Evolutionary conservation across 1,139 yeast genomes (phyloP).

Genomic region (Blastobotrys illinoisensis): DNA sequence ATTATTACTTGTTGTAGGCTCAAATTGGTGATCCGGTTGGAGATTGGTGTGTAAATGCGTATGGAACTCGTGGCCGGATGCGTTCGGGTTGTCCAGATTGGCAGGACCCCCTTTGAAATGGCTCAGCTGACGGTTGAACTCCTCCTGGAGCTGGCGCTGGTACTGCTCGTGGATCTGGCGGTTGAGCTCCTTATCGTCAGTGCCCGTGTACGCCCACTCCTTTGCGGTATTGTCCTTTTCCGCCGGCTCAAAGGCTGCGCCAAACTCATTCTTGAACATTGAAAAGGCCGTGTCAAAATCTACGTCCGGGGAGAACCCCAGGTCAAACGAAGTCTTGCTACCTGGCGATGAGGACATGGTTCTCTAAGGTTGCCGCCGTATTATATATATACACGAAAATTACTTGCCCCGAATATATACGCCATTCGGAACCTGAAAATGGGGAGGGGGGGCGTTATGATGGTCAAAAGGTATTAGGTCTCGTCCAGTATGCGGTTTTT

Average conservation of each 20-base stretch:
- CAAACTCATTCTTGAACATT: neutral
- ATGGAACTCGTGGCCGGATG: neutral
- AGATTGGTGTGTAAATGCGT: neutral
- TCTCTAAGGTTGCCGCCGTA: neutral
- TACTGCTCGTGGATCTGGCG: neutral
- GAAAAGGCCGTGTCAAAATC: constrained; percentile 13
- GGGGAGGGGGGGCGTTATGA: neutral
- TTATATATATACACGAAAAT: neutral
- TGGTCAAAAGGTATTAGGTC: neutral
- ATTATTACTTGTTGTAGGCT: too few species aligned
- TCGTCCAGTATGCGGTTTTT: neutral
- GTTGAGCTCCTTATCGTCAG: constrained; percentile 1
- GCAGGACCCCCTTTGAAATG: neutral
- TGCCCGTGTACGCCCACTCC: constrained; percentile 6
- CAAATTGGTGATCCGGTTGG: neutral
- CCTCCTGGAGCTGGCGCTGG: constrained; percentile 1
- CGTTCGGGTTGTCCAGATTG: neutral
- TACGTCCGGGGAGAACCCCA: constrained; percentile 7
- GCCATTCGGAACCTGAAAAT: neutral
- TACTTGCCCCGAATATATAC: neutral
- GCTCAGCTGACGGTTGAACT: neutral
- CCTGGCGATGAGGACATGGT: neutral
- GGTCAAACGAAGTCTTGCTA: neutral
- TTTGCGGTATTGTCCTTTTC: neutral
- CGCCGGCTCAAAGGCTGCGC: neutral